phyloP scores from a whole-genome alignment of 129 eudicot genomes.

The Saposhnikovia divaricata region DNA sequence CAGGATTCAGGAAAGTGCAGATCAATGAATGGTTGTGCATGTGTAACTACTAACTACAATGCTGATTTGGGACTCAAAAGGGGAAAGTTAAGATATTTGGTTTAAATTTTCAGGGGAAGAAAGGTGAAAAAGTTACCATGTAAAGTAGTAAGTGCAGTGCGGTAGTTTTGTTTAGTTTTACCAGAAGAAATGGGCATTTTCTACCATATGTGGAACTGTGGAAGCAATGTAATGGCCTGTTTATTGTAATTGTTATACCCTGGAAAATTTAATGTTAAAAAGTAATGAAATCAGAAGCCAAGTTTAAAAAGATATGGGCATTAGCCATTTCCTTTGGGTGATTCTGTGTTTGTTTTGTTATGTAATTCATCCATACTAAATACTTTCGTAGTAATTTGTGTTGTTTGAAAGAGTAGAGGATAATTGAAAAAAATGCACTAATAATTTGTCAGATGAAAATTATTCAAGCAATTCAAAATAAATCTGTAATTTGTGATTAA shows the following conservation, averaged over 20 bases:
- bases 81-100: neutral
- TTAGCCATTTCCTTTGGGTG: neutral
- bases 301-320: neutral
- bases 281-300: neutral
- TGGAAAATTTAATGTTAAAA: neutral
- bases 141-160: neutral
- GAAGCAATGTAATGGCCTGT: constrained; percentile 10
- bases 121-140: constrained; percentile 8
- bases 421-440: no score
- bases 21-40: constrained; percentile 18
- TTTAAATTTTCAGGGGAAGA: neutral
- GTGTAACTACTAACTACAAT: constrained; percentile 15
- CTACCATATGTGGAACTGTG: constrained; percentile 22
- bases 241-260: constrained; percentile 15
- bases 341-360: neutral
- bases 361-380: no score
- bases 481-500: no score
- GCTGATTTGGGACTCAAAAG: constrained; percentile 23
- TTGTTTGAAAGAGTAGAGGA: no score
- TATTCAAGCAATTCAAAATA: no score
- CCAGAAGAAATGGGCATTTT: constrained; percentile 27
- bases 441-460: no score
- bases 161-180: constrained; percentile 3
- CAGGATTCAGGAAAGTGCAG: constrained; percentile 13
- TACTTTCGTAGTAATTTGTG: neutral